Evolutionary conservation across 495 filamentous ascomycete genomes (phyloP).

Genomic region (Diplogelasinospora grovesii): DNA sequence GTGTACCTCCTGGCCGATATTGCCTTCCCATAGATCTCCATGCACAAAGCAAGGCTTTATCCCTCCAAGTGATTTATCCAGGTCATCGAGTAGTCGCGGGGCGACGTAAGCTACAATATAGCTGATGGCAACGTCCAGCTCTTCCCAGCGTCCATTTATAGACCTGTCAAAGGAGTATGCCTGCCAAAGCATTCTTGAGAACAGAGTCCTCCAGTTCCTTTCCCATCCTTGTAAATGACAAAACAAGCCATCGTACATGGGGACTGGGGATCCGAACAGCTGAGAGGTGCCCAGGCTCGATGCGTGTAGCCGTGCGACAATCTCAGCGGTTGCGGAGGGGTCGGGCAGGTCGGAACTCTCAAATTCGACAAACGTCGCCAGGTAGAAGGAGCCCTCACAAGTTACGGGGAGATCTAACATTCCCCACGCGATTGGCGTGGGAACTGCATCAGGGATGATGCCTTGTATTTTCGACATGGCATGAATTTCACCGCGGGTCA

Average conservation of each 20-base stretch:
- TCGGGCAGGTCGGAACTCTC: neutral
- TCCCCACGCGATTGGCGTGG: too few relatives aligned
- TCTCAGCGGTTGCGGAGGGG: neutral
- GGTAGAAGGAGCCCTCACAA: too few relatives aligned
- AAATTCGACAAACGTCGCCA: too few relatives aligned
- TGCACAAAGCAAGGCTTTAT: neutral
- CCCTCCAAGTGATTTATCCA: neutral
- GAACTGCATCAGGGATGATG: too few relatives aligned
- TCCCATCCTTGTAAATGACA: neutral
- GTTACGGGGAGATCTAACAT: too few relatives aligned
- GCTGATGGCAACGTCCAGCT: too few relatives aligned
- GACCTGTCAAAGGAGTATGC: neutral
- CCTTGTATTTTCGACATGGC: too few relatives aligned
- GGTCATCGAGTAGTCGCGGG: neutral
- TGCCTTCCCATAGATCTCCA: conserved; percentile 1
- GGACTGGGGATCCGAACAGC: neutral
- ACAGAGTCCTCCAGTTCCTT: neutral
- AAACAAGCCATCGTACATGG: neutral
- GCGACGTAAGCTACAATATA: neutral
- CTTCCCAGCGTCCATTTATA: neutral
- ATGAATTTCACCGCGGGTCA: too few relatives aligned
- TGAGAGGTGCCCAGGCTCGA: neutral
- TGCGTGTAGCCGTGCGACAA: neutral
- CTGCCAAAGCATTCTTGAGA: neutral
- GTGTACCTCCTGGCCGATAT: neutral